Conservation (phyloP, 306 rosid genomes). For the Malus sylvestris region DNA sequence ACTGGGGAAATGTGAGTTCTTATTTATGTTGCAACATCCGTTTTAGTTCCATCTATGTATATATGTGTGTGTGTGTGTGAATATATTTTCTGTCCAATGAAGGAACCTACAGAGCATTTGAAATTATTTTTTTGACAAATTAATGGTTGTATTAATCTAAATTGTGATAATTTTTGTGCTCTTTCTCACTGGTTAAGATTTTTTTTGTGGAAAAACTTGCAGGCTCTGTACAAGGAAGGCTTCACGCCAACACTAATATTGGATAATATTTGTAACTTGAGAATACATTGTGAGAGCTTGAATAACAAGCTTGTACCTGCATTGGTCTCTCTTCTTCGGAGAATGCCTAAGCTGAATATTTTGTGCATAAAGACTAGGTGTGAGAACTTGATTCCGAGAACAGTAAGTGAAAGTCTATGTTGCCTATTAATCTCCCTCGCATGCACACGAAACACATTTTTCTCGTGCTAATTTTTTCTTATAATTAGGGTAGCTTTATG, state of each 20-base stretch:
- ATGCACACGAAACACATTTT: neutral
- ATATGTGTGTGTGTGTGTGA: too few relatives aligned
- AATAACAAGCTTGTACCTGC: neutral
- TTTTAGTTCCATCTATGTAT: too few relatives aligned
- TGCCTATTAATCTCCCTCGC: neutral
- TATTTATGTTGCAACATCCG: too few relatives aligned
- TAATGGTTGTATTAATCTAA: too few relatives aligned
- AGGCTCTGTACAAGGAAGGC: too few relatives aligned
- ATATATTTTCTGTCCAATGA: too few relatives aligned
- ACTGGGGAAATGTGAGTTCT: too few relatives aligned
- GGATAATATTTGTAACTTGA: neutral
- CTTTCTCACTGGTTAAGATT: neutral
- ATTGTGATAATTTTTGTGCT: neutral
- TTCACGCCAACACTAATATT: neutral
- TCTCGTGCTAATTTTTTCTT: neutral
- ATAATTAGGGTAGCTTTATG: too few relatives aligned
- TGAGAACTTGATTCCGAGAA: neutral
- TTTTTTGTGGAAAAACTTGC: neutral
- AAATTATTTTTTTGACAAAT: too few relatives aligned
- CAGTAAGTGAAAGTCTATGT: neutral
- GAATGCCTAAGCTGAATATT: neutral
- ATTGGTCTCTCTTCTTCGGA: neutral
- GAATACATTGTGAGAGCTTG: neutral
- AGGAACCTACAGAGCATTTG: too few relatives aligned
- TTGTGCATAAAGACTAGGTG: neutral